A percentile compares a stretch with the other conserved stretches of the same genome.
Evolutionary conservation across 2,329 filamentous ascomycete species (phyloP).

Genomic region (Mycocentrospora acerina): DNA sequence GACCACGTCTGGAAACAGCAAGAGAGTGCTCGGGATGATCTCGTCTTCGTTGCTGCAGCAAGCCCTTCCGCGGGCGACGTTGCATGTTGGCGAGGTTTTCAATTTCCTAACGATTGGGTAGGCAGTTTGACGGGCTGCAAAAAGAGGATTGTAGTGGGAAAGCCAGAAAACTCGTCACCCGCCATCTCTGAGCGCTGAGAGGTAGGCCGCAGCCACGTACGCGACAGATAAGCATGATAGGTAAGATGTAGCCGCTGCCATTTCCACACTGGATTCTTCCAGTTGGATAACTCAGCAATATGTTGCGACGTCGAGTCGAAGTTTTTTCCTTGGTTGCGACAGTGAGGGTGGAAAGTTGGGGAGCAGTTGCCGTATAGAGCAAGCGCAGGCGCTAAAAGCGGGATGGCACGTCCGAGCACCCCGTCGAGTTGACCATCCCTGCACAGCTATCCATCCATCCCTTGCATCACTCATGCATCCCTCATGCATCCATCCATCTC

Average conservation of each 20-base stretch:
- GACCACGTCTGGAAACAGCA: slow-evolving; percentile 20
- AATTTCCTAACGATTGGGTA: slow-evolving; percentile 19
- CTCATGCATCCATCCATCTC: slow-evolving; percentile 11
- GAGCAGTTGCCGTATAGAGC: slow-evolving; percentile 19
- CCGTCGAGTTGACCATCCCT: slow-evolving; percentile 32
- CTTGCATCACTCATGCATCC: slow-evolving; percentile 20
- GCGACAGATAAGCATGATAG: slow-evolving; percentile 34
- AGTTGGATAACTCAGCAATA: too few species aligned
- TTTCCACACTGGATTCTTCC: too few species aligned
- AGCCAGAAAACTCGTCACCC: slow-evolving; percentile 20
- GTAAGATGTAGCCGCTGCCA: too few species aligned
- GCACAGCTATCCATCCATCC: slow-evolving; percentile 19
- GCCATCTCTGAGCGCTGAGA: slow-evolving; percentile 31
- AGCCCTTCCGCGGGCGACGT: slow-evolving; percentile 22
- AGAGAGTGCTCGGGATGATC: slow-evolving; percentile 21
- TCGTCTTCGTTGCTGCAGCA: slow-evolving; percentile 30
- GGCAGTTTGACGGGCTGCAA: slow-evolving; percentile 14
- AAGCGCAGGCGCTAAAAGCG: slow-evolving; percentile 17
- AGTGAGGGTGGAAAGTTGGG: slow-evolving; percentile 17
- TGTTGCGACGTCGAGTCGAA: too few species aligned
- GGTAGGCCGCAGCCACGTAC: slow-evolving; percentile 36
- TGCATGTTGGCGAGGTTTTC: slow-evolving; percentile 13
- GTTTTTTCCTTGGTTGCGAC: too few species aligned
- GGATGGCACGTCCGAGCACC: slow-evolving; percentile 27
- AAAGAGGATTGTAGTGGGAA: slow-evolving; percentile 39